Evolutionary conservation across 768 basidiomycete genomes (phyloP).

Genomic region (Trametes punicea): DNA sequence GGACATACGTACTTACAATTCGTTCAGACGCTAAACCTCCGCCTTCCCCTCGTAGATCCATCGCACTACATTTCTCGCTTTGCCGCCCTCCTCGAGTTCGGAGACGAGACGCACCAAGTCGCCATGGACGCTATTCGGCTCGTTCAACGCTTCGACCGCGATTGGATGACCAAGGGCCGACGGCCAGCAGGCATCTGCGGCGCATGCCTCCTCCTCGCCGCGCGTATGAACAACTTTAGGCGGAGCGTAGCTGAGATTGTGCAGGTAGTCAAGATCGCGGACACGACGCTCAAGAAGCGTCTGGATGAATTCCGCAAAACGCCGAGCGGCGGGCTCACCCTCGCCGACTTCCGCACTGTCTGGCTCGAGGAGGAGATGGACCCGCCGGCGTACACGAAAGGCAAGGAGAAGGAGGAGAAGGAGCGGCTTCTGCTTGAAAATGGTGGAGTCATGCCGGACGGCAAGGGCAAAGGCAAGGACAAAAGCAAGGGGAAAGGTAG

Average conservation of each 20-base stretch:
- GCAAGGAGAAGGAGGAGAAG: constrained; percentile 65
- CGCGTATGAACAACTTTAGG: constrained; percentile 97
- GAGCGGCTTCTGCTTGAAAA: constrained; percentile 38
- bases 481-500: constrained; percentile 35
- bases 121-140: constrained; percentile 92
- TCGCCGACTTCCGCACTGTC: constrained; percentile 86
- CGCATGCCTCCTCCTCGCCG: constrained; percentile 90
- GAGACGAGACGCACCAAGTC: constrained; percentile 88
- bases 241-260: constrained; percentile 93
- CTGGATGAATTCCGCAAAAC: constrained; percentile 94
- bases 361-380: constrained; percentile 93
- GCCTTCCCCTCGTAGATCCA: constrained; percentile 88
- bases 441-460: constrained; percentile 26
- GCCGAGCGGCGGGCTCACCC: constrained; percentile 77
- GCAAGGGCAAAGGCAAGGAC: constrained; percentile 29
- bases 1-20: constrained; percentile 96
- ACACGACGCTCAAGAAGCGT: constrained; percentile 88
- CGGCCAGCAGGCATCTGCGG: constrained; percentile 98
- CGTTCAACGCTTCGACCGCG: constrained; percentile 89
- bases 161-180: constrained; percentile 96
- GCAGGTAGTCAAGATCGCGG: constrained; percentile 99
- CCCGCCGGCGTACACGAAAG: constrained; percentile 84
- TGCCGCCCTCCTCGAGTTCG: constrained; percentile 91
- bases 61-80: constrained; percentile 97
- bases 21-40: constrained; percentile 80